Base-by-base conservation (phyloP, 1,139 yeast genomes). In the Eremothecium cymbalariae region DNA sequence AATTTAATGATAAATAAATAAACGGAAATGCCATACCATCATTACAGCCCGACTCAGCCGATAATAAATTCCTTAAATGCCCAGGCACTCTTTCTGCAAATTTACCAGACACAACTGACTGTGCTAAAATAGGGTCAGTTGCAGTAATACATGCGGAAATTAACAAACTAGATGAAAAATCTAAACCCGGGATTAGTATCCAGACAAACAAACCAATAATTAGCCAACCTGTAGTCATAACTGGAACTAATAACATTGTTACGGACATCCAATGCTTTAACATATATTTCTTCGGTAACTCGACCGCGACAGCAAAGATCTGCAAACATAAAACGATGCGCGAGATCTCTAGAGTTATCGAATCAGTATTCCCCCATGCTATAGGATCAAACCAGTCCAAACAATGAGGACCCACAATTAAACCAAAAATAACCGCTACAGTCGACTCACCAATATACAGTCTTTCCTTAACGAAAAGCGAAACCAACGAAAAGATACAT, bases 11-110 rank as follows among this genome's bases (percentile, higher is more conserved):
- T 33, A 88, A 63, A 50, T 69, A 86, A 27, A 86, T 84, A 55
- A 90, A 90, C 1, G 98, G 98, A 56, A 86, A 88, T 0, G 98
- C 97, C 93, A 90, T 83, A 36, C 98, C 98, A 55, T 90, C 98
- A 59, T 90, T 90, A 60, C 96, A 88, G 7, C 95, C 97, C 0
- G 96, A 85, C 55, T 90, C 98, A 0, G 97, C 96, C 19, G 93
- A 75, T 28, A 90, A 63, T 33, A 90, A 63, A 52, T 90, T 88
- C 56, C 98, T 70, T 59, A 90, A 71, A 62, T 90, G 97, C 5
- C 97, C 97, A 0, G 98, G 98, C 9, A 90, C 97, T 44, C 96
- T 73, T 54, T 75, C 77, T n/a, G 98, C 96, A 58, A 90, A 90
- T 53, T 88, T 86, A 45, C 98, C 97, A 64, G 98, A 96, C 14